Base-by-base conservation (phyloP, 345 rosid genomes). In the Syzygium aqueum region DNA sequence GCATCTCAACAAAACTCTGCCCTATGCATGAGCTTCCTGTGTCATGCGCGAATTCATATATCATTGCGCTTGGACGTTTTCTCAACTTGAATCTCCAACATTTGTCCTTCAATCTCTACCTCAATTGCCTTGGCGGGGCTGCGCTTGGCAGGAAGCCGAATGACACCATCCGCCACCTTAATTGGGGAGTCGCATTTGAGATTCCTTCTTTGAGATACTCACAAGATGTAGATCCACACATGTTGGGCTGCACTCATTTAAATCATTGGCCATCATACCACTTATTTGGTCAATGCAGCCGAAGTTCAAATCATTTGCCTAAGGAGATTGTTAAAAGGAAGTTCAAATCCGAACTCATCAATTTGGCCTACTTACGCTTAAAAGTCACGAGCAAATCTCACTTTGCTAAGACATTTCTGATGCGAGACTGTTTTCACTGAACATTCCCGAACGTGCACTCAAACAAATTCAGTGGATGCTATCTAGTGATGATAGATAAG, bases 351-450 rank as follows among this genome's bases (percentile, higher is more conserved):
- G 0, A 73, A 21, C 4, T 0, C 7, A 73, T 33, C 3, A 9
- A 3, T 30, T 17, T 67, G 12, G 30, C 3, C 0, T 0, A 19
- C 1, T 33, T 67, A 67, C 2, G 19, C 23, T 17, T 5, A 2
- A 67, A 15, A 33, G 1, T 67, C 3, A 33, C 9, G 7, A 67
- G 23, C 6, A 11, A 33, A 8, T 21, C 23, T 11, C 2, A 2
- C 78, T 33, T 4, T 67, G 13, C 6, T n/a, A 67, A 8, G 9
- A 22, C 4, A 54, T 3, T 54, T 54, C 0, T 21, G 10, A 21
- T 54, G 25, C 1, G 80, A 37, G 49, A 1, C 14, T 10, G 37
- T 8, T 33, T 17, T 19, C 13, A 9, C 25, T 37, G 2, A 37
- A 73, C 80, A 2, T 73, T 9, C 43, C 25, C 49, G 11, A 19